Evolutionary conservation across 805 yeast species (phyloP).

Genomic region (Debaryomyces maramus): DNA sequence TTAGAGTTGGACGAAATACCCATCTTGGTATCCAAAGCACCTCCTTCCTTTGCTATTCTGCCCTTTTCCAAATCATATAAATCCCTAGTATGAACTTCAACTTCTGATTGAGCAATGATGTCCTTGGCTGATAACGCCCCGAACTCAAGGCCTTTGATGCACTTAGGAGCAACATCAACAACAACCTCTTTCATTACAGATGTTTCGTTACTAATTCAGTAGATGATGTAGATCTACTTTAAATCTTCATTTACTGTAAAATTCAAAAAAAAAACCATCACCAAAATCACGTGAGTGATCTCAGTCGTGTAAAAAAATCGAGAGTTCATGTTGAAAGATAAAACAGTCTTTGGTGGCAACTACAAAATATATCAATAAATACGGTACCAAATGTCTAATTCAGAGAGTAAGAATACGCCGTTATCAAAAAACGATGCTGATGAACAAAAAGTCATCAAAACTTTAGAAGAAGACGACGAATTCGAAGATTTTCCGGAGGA

Average conservation of each 20-base stretch:
- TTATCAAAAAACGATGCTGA: constrained; percentile 13
- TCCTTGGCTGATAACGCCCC: constrained; percentile 92
- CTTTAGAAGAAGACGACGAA: constrained; percentile 94
- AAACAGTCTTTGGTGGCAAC: constrained; percentile 3
- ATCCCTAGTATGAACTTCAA: constrained; percentile 88
- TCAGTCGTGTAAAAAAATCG: neutral
- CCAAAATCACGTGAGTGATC: constrained; percentile 3
- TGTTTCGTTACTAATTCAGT: neutral
- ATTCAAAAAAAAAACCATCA: constrained; percentile 1
- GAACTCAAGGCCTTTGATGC: constrained; percentile 86
- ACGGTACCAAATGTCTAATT: constrained; percentile 6
- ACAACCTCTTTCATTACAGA: constrained; percentile 46
- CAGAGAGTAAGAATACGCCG: constrained; percentile 3
- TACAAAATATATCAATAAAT: neutral
- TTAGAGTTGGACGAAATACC: constrained; percentile 87
- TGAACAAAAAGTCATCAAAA: constrained; percentile 52
- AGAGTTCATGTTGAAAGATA: neutral
- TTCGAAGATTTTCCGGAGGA: constrained; percentile 96
- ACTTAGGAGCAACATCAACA: constrained; percentile 83
- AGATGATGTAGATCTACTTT: neutral
- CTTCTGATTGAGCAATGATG: constrained; percentile 90
- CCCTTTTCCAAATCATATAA: constrained; percentile 89
- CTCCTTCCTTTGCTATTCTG: constrained; percentile 74
- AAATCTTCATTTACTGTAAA: neutral
- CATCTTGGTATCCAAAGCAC: constrained; percentile 91